Evolutionary conservation across 2,329 filamentous ascomycete genomes (phyloP).

Genomic region (Xylariaceae sp.): DNA sequence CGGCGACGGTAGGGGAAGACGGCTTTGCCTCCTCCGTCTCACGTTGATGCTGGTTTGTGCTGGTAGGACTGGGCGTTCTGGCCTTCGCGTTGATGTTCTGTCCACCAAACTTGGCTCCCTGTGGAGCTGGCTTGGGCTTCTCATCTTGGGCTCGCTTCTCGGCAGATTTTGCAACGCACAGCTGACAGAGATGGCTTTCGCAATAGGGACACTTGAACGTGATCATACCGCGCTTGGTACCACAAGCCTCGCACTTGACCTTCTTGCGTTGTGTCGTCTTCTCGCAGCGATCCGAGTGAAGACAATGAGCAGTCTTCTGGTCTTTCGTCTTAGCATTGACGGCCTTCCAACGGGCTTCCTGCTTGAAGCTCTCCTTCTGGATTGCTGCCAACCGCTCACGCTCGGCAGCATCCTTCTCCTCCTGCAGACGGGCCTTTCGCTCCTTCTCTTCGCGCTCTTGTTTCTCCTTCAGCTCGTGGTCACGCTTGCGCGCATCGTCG

Average conservation of each 20-base stretch:
- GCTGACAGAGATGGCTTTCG: neutral
- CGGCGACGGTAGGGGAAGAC: no score
- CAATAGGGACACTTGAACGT: conserved; percentile 8
- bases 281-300: conserved; percentile 5
- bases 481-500: neutral
- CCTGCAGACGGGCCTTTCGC: neutral
- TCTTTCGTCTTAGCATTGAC: neutral
- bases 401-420: neutral
- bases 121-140: neutral
- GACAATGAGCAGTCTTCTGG: neutral
- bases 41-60: no score
- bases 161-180: conserved; percentile 1
- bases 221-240: neutral
- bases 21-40: no score
- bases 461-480: neutral
- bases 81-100: no score
- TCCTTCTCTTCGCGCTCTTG: neutral
- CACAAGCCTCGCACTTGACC: conserved; percentile 6
- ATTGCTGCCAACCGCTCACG: neutral
- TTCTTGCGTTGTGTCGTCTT: conserved; percentile 1
- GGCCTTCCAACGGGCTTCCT: neutral
- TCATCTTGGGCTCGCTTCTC: neutral
- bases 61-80: no score
- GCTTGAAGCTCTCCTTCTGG: neutral
- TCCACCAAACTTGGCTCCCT: no score